A percentile compares a stretch with the other conserved stretches of the same genome.
phyloP scores from a whole-genome alignment of 2,329 filamentous ascomycete species.

The Fusarium illudens region DNA sequence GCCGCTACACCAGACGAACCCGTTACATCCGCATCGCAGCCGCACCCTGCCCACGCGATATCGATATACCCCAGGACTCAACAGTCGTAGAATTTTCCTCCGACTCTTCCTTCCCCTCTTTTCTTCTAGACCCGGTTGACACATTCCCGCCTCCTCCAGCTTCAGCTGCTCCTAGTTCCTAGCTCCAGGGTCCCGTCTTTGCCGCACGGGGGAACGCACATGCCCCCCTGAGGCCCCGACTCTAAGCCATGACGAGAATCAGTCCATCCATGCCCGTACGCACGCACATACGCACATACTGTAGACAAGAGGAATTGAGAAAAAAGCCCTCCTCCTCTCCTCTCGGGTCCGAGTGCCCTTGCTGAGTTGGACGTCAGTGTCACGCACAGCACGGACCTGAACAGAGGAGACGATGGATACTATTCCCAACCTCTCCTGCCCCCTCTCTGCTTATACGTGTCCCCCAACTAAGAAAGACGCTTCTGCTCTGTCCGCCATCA shows the following conservation, averaged over 20 bases:
- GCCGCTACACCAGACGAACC: not conserved
- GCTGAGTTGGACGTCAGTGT: conserved; percentile 9
- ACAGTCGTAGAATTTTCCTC: not conserved
- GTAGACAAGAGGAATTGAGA: not conserved
- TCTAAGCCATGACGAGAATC: conserved; percentile 14
- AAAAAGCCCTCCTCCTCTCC: conserved; percentile 8
- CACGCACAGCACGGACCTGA: conserved; percentile 17
- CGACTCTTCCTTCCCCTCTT: not conserved
- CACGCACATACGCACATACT: too few species aligned
- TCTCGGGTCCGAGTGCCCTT: conserved; percentile 10
- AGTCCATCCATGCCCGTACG: conserved; percentile 23
- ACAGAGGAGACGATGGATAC: conserved; percentile 7
- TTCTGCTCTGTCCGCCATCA: not conserved
- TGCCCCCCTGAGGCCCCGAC: conserved; percentile 13
- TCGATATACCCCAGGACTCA: conserved; percentile 1
- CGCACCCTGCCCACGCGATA: not conserved
- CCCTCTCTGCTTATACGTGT: conserved; percentile 15
- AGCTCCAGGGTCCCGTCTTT: not conserved
- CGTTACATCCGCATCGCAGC: not conserved
- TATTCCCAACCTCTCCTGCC: conserved; percentile 6
- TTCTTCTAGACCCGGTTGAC: conserved; percentile 10
- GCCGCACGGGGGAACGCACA: conserved; percentile 12
- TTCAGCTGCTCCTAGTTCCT: not conserved
- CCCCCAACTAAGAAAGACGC: not conserved
- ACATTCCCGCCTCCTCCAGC: conserved; percentile 8